These are phyloP conservation scores for Teratosphaeria epicoccoides DNA, from an alignment of 2,329 filamentous ascomycete genomes.

Conservation along the genomic window DNA sequence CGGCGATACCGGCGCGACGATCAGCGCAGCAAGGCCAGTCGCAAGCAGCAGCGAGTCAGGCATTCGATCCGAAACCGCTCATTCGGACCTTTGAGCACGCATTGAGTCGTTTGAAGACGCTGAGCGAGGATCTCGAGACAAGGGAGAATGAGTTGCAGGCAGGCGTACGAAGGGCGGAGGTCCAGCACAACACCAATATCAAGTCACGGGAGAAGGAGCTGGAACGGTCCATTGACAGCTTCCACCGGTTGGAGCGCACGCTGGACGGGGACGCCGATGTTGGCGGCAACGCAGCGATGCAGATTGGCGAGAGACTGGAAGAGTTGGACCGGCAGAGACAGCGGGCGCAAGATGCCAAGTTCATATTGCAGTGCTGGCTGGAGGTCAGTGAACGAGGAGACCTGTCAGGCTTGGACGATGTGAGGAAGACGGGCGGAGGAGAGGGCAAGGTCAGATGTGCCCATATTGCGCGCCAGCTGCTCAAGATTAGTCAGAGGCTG, in stretches of 20 bases:
- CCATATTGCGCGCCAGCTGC: constrained; percentile 82
- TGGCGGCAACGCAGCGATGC: constrained; percentile 81
- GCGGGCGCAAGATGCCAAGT: constrained; percentile 83
- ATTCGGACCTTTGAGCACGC: constrained; percentile 86
- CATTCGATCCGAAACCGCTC: constrained; percentile 89
- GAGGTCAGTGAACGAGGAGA: constrained; percentile 87
- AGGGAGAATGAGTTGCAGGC: constrained; percentile 85
- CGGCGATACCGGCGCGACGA: constrained; percentile 65
- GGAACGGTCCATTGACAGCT: constrained; percentile 82
- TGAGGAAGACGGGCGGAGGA: constrained; percentile 70
- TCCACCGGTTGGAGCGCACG: constrained; percentile 78
- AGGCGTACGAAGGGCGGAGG: constrained; percentile 81
- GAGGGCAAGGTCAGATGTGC: constrained; percentile 93
- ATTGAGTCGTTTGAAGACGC: constrained; percentile 55
- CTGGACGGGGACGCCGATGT: constrained; percentile 48
- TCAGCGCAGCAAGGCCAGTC: constrained; percentile 46
- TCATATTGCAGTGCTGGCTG: constrained; percentile 92
- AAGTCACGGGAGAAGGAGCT: constrained; percentile 80
- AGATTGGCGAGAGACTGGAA: constrained; percentile 87
- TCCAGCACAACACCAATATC: constrained; percentile 82
- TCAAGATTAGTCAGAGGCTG: constrained; percentile 85
- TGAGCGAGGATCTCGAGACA: constrained; percentile 76
- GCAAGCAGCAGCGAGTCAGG: constrained; percentile 19
- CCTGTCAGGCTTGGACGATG: constrained; percentile 75
- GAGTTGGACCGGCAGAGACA: constrained; percentile 87